A percentile compares a stretch with the other conserved stretches of the same genome.
Conservation (phyloP, 306 rosid genomes). For the Gillenia trifoliata region DNA sequence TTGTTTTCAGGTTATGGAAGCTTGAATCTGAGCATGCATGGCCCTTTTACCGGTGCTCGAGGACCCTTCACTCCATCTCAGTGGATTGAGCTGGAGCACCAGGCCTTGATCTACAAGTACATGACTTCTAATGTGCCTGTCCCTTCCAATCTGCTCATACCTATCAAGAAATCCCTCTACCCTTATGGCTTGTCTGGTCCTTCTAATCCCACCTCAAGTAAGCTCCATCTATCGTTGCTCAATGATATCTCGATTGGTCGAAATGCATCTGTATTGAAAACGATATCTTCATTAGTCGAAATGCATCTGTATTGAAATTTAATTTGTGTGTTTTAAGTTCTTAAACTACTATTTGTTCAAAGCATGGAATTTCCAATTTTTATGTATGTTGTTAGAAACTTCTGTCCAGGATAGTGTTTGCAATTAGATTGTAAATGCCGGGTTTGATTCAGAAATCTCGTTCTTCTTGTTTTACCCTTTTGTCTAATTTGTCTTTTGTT, state of each 20-base stretch:
- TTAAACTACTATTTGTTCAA: background rate
- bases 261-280: background rate
- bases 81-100: slow-evolving; percentile 58
- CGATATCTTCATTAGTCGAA: background rate
- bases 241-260: background rate
- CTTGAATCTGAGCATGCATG: slow-evolving; percentile 41
- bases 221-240: slow-evolving; percentile 3
- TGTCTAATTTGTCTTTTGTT: slow-evolving; percentile 8
- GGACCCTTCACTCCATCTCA: slow-evolving; percentile 55
- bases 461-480: slow-evolving; percentile 8
- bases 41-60: slow-evolving; percentile 23
- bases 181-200: slow-evolving; percentile 35
- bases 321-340: background rate
- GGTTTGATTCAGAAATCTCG: slow-evolving; percentile 14
- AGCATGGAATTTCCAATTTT: background rate
- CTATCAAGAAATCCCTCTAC: slow-evolving; percentile 42
- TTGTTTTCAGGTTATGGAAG: slow-evolving; percentile 36
- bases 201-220: slow-evolving; percentile 36
- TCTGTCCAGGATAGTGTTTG: slow-evolving; percentile 2
- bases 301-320: background rate
- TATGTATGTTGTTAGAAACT: slow-evolving; percentile 3
- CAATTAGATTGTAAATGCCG: slow-evolving; percentile 10
- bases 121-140: slow-evolving; percentile 44
- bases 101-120: slow-evolving; percentile 59
- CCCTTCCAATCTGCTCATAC: slow-evolving; percentile 46